Base-by-base conservation (phyloP, 1,139 yeast species). In the Pichia sp. region DNA sequence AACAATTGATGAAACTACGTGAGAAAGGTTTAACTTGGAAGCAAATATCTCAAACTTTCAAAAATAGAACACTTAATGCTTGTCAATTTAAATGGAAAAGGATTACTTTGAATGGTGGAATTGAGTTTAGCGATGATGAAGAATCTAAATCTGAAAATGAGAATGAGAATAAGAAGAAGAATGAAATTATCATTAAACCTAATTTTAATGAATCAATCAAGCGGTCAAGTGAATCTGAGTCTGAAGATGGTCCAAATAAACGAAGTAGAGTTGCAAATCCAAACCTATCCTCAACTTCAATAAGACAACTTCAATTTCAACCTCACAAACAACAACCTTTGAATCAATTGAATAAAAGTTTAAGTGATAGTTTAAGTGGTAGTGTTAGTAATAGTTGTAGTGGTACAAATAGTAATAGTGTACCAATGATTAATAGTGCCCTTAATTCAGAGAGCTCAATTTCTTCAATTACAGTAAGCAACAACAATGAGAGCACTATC, bases 1-100 rank as follows among this genome's bases (percentile, higher is more conserved):
- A 74, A 26, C 63, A 79, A 35, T 63, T 81, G 45, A 71, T 83
- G 68, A 83, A 77, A 54, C 64, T 81, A 52, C 80, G 80, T 55
- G 88, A 80, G 56, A 72, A 71, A 54, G 79, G 79, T 53, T 63
- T 81, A 45, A 86, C 88, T 0, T 80, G 89, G 89, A 79, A 79
- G 59, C 86, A 80, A 51, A 80, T 81, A 38, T 78, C 86, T 8
- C 67, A 74, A 41, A 74, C 79, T 54, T 81, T 80, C 58, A 67
- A 67, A 38, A 76, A 77, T 58, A 64, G 89, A 59, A 81, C 88
- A 1, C 83, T 86, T 25, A 80, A 81, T 54, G 88, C 88, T 4
- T 81, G 88, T 51, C 89, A 81, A 60, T 81, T 81, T 53, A 69
- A 88, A 55, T 81, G 89, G 89, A 71, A 88, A 61, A 61, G 88